Percentiles rank a stretch among this genome's conserved stretches.
phyloP scores from a whole-genome alignment of 148 eudicot genomes.

The Cornus suecica region DNA sequence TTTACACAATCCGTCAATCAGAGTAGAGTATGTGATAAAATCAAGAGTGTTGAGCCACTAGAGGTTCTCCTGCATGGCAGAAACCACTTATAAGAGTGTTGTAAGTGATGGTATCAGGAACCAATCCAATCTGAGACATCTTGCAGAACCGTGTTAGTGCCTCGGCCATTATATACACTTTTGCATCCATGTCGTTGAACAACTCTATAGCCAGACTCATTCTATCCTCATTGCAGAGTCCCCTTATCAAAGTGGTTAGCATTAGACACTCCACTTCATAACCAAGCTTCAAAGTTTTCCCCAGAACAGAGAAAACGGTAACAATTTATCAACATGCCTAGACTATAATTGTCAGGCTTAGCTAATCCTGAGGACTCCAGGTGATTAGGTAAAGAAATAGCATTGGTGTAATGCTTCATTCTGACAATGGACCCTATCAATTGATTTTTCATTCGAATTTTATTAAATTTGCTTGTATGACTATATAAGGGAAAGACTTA shows the following conservation, averaged over 20 bases:
- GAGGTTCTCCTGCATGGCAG: background rate
- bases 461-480: too few species aligned
- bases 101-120: background rate
- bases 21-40: background rate
- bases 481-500: too few species aligned
- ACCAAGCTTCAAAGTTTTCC: slow-evolving; percentile 16
- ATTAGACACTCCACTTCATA: background rate
- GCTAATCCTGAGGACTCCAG: background rate
- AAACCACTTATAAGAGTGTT: slow-evolving; percentile 10
- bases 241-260: slow-evolving; percentile 13
- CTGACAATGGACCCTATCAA: background rate
- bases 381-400: background rate
- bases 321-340: slow-evolving; percentile 13
- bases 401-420: background rate
- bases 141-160: background rate
- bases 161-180: slow-evolving; percentile 1
- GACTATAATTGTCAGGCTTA: background rate
- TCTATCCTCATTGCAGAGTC: background rate
- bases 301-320: slow-evolving; percentile 14
- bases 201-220: background rate
- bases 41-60: background rate
- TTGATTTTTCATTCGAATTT: too few species aligned
- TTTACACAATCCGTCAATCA: slow-evolving; percentile 1
- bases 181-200: background rate
- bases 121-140: background rate